These are phyloP conservation scores for Diospyros lotus DNA, from an alignment of 148 eudicot genomes.

Conservation along the genomic window DNA sequence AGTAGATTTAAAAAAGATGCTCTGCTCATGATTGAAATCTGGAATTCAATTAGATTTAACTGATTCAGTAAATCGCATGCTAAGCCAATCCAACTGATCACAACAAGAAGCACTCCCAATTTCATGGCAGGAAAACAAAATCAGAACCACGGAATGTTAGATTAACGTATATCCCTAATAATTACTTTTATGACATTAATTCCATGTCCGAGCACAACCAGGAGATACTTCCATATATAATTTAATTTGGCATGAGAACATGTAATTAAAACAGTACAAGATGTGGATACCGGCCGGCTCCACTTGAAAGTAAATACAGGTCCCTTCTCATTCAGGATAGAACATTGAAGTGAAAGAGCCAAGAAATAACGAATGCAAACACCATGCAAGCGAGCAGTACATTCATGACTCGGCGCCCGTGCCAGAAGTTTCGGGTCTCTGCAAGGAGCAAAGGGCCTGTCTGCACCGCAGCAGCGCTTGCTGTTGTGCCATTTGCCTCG, in stretches of 20 bases:
- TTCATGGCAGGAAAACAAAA: too few relatives aligned
- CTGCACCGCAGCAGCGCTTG: slow-evolving; percentile 4
- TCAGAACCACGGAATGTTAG: too few relatives aligned
- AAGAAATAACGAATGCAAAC: slow-evolving; percentile 28
- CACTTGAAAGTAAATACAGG: neutral
- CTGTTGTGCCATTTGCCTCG: slow-evolving; percentile 10
- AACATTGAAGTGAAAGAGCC: slow-evolving; percentile 32
- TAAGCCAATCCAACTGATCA: neutral
- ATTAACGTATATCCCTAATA: too few relatives aligned
- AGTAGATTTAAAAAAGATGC: too few relatives aligned
- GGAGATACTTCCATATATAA: neutral
- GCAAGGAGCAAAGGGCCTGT: slow-evolving; percentile 9
- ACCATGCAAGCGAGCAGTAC: slow-evolving; percentile 32
- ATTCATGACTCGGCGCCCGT: slow-evolving; percentile 36
- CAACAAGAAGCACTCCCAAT: too few relatives aligned
- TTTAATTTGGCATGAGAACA: neutral
- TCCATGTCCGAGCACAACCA: neutral
- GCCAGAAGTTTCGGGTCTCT: slow-evolving; percentile 26
- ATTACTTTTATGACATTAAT: too few relatives aligned
- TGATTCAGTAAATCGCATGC: neutral
- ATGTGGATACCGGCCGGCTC: neutral
- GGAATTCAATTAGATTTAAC: neutral
- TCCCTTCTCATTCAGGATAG: slow-evolving; percentile 7
- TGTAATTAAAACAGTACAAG: neutral
- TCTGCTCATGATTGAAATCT: neutral